Base-by-base conservation (phyloP, 23 red algal genomes). In the Cyanidiococcus yangmingshanensis region DNA sequence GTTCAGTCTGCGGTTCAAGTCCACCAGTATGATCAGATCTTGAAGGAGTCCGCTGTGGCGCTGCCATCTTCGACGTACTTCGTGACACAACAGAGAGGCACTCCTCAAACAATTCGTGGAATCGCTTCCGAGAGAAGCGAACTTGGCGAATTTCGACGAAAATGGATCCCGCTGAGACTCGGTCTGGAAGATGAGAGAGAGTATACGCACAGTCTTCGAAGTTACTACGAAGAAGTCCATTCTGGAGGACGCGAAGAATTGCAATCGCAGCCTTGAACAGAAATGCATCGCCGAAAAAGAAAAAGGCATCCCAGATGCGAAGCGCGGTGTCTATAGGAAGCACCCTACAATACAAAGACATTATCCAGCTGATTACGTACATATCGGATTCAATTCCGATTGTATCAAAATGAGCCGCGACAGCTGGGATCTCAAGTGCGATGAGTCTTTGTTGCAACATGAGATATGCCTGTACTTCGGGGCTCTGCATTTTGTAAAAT, bases 311-410 rank as follows among this genome's bases (percentile, higher is more conserved):
- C 92, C 92, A 96, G 38, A 96, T 90, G 29, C 92, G 74, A 58
- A 85, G 82, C 16, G 87, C 88, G 16, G 77, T 37, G 57, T 96
- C 92, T 7, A 96, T 40, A 45, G 92, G 92, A n/a, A 96, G 77
- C 57, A 85, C 84, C 1, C 88, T 68, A 50, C 87, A 90, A 67
- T 90, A 96, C 3, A 90, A 82, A 0, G 87, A 85, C 92, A 96
- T 96, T 3, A 96, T 79, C 92, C 92, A 96, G 41, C 88, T 88
- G 51, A 96, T 87, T 77, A 96, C 80, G 75, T 96, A 96, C 79
- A 96, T 75, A 76, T 96, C 92, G 30, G 92, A 86, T 38, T 96
- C 82, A 17, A 96, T 83, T 40, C 83, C 79, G 24, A 89, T 50
- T 3, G 32, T 81, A 36, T 87, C 80, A 76, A 96, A 87, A 76